A percentile compares a stretch with the other conserved stretches of the same genome.
phyloP scores from a whole-genome alignment of 169 alveolate genomes.

The Plasmodium falciparum region DNA sequence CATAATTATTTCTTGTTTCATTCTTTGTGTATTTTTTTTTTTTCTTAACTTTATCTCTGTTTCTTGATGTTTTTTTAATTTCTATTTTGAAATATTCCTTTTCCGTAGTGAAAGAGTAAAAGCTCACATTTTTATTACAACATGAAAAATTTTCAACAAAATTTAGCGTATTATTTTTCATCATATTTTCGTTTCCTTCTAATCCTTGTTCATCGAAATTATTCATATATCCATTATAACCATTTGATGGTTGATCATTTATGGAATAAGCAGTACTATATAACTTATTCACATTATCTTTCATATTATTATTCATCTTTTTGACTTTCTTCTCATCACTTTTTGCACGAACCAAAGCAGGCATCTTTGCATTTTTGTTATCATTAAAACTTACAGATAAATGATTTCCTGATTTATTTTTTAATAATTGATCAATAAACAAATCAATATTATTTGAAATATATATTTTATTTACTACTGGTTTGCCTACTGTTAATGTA shows the following conservation, averaged over 20 bases:
- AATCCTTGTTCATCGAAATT: background rate
- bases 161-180: constrained; percentile 8
- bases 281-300: background rate
- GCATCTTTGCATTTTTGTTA: background rate
- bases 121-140: constrained; percentile 42
- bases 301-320: background rate
- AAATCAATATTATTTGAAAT: constrained; percentile 44
- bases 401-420: constrained; percentile 13
- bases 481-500: constrained; percentile 70
- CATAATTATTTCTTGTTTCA: background rate
- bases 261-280: background rate
- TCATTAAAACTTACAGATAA: constrained; percentile 8
- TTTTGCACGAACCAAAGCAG: background rate
- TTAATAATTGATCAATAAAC: constrained; percentile 60
- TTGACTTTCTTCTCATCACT: background rate
- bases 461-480: constrained; percentile 64
- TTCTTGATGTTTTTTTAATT: constrained; percentile 14
- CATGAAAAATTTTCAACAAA: constrained; percentile 56
- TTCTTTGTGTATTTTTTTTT: background rate
- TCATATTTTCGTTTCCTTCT: background rate
- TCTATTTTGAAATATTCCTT: constrained; percentile 66
- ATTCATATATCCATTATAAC: background rate
- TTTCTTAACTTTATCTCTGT: background rate
- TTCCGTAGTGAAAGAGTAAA: constrained; percentile 57
- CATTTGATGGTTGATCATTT: background rate